Base-by-base conservation (phyloP, 768 basidiomycete species). In the Boletus insuetus region DNA sequence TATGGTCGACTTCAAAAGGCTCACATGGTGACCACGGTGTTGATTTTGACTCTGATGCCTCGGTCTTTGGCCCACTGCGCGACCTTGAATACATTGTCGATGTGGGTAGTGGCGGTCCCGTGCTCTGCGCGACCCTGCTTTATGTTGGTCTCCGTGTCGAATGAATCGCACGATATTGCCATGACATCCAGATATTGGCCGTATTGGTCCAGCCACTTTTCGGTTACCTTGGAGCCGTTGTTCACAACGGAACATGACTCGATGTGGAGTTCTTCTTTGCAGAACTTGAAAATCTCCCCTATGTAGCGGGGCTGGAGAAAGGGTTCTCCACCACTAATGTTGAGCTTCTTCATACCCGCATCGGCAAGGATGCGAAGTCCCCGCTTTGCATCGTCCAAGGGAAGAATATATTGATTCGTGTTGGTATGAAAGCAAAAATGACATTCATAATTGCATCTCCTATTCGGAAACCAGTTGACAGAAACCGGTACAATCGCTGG, bases 371-470 rank as follows among this genome's bases (percentile, higher is more conserved):
- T 56, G 17, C 68, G 61, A 31, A 74, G 68, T 2, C 66, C 73
- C 2, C 53, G 64, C 29, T 74, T 75, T 1, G 73, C 73, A 10
- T 75, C 65, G 2, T 74, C 69, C 12, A 77, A 38, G 2, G 69
- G 67, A 6, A 77, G 65, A 17, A 75, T 73, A 12, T 60, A 62
- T 3, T 67, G 49, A n/a, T 70, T 73, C 14, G 67, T 74, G 45
- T 59, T 65, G 1, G 76, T 78, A 37, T 77, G 76, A 44, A 78
- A 77, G 56, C 76, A 77, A 48, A 77, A 76, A 5, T 70, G 64
- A 34, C 75, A 75, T 8, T 65, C 55, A 22, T 77, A 77, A 37
- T 77, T 77, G 42, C 66, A 68, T 1, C 59, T 53, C 17, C 66
- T 51, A 20, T 61, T 60, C 0, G 66, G 67, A 20, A 68, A 68